These are phyloP conservation scores for Centaurea solstitialis DNA, from an alignment of 129 eudicot genomes.

Conservation along the genomic window DNA sequence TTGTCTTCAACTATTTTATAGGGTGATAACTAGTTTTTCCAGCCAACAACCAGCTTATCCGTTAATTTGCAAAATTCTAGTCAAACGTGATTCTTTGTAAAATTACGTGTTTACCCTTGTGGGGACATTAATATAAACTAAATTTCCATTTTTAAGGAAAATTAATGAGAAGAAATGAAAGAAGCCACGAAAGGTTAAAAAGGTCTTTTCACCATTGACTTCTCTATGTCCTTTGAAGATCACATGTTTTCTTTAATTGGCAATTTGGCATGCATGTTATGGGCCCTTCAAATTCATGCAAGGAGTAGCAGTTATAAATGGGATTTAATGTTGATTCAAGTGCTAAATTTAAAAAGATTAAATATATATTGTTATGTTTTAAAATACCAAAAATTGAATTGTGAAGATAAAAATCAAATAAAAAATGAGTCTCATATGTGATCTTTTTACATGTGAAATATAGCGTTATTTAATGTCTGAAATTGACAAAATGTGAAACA, in stretches of 20 bases:
- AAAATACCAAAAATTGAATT: too few relatives aligned
- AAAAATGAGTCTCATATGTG: too few relatives aligned
- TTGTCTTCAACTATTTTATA: background rate
- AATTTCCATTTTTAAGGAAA: background rate
- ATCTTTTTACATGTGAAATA: too few relatives aligned
- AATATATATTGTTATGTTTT: too few relatives aligned
- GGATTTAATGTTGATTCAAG: constrained; percentile 2
- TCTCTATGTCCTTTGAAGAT: constrained; percentile 10
- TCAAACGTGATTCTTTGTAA: background rate
- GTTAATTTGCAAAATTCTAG: background rate
- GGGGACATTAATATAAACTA: background rate
- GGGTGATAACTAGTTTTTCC: background rate
- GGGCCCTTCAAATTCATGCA: constrained; percentile 21
- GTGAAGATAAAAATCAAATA: too few relatives aligned
- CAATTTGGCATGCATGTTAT: constrained; percentile 11
- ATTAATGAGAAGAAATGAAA: background rate
- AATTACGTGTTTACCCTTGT: background rate
- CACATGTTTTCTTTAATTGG: constrained; percentile 19
- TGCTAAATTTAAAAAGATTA: background rate
- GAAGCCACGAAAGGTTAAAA: background rate
- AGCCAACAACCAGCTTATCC: background rate
- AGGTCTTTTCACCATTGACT: background rate
- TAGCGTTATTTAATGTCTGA: too few relatives aligned
- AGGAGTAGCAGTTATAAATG: background rate
- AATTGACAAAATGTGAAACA: too few relatives aligned